A percentile compares a stretch with the other conserved stretches of the same genome.
phyloP scores from a whole-genome alignment of 108 stramenopile species.

The Stephanodiscus minutulus region DNA sequence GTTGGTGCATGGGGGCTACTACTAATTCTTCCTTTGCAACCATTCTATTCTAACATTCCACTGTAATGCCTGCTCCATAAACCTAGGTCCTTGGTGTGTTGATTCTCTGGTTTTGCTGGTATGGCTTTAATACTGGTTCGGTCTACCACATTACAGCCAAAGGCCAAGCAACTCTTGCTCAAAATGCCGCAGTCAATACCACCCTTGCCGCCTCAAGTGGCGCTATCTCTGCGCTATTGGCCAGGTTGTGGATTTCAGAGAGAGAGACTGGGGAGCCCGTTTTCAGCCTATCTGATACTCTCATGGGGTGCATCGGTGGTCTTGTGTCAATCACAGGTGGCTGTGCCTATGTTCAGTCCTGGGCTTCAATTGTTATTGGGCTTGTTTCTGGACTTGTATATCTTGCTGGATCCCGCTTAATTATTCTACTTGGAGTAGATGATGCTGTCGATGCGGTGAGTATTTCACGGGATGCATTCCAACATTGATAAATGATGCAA shows the following conservation, averaged over 20 bases:
- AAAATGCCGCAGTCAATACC: slow-evolving; percentile 87
- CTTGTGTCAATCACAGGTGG: slow-evolving; percentile 84
- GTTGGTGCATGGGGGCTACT: background rate
- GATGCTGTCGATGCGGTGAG: slow-evolving; percentile 89
- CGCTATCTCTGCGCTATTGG: slow-evolving; percentile 65
- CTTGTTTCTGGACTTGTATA: slow-evolving; percentile 81
- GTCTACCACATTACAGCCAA: slow-evolving; percentile 68
- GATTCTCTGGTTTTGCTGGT: slow-evolving; percentile 93
- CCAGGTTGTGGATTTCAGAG: slow-evolving; percentile 56
- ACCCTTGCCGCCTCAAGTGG: slow-evolving; percentile 83
- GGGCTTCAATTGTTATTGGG: slow-evolving; percentile 88
- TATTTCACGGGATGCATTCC: background rate
- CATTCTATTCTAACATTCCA: background rate
- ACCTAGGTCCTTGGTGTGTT: slow-evolving; percentile 67
- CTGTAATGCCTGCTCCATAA: background rate
- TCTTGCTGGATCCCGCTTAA: slow-evolving; percentile 50
- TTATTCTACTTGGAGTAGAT: slow-evolving; percentile 77
- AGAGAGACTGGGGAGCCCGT: slow-evolving; percentile 13
- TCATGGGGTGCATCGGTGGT: slow-evolving; percentile 63
- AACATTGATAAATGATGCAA: too few species aligned
- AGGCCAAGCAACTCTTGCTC: slow-evolving; percentile 54
- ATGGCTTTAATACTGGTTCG: slow-evolving; percentile 92
- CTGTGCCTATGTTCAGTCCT: slow-evolving; percentile 77
- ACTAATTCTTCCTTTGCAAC: background rate
- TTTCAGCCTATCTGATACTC: slow-evolving; percentile 8